Evolutionary conservation across 1,284 basidiomycete genomes (phyloP), one percentile per base, ranked within the genome.

Genomic region (Vanrija humicola): DNA sequence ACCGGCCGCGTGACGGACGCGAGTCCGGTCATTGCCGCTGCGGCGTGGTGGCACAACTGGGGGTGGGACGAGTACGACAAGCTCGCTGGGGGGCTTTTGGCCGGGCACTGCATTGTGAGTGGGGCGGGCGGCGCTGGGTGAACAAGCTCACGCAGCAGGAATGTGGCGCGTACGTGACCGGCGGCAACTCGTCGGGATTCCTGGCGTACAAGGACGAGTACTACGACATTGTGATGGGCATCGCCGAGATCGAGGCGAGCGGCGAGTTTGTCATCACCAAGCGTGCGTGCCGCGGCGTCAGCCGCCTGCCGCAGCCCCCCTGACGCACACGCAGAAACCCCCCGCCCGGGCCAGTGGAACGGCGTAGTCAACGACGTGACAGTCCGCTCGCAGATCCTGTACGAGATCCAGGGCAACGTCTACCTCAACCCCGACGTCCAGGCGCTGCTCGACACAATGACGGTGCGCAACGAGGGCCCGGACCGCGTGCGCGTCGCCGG

Each of bases 341-440:
- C 28, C 12, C 19, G 28, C 40, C 12, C 34, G 34, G 34, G 34
- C 10, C 9, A 34, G 18, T 38, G 47, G 39, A 61, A 61, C 48
- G 59, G 59, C 43, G 40, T 54, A 43, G 59, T 61, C 21, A 52
- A 51, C 40, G 46, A 42, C 28, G 48, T 46, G 14, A 57, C 55
- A 0, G 59, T 61, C 5, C 50, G 55, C 47, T 48, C 45, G 18
- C 59, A 61, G 38, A 61, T 61, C 34, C 59, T 61, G 39, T 61
- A 61, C 50, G 55, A 61, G 48, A 61, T 61, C 42, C 64, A 65
- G 43, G 61, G 61, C 39, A 57, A 61, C 34, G 54, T 64, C 6
- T 68, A 68, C 52, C 61, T 64, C 25, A 68, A 68, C 50, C 61
- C 66, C 4, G 66, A 68, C 45, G 66, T 68, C 0, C 58, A 61